These are phyloP conservation scores for Casuarina glauca DNA, from an alignment of 306 rosid genomes.

Conservation along the genomic window DNA sequence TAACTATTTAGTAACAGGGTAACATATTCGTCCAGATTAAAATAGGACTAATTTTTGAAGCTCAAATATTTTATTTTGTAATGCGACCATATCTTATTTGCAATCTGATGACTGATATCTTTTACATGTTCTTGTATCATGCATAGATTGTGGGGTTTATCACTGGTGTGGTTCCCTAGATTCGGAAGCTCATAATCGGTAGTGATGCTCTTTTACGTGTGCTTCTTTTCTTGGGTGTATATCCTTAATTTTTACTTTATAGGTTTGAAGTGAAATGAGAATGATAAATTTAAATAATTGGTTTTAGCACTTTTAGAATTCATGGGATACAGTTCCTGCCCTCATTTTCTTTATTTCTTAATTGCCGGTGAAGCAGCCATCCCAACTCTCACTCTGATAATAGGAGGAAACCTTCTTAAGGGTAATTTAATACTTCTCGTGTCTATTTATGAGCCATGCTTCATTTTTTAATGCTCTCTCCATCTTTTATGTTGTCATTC, in stretches of 20 bases:
- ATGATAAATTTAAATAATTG: background rate
- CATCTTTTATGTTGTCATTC: constrained; percentile 10
- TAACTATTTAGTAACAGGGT: background rate
- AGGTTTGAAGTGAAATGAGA: background rate
- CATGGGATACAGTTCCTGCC: background rate
- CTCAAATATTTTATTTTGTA: background rate
- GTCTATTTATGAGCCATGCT: background rate
- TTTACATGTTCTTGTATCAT: background rate
- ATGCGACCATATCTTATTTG: background rate
- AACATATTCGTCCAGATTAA: background rate
- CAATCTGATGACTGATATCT: background rate
- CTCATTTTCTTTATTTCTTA: constrained; percentile 2
- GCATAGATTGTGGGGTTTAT: constrained; percentile 61
- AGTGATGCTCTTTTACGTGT: constrained; percentile 69
- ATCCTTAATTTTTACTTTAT: constrained; percentile 11
- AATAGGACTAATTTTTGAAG: no score
- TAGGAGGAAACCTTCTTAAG: constrained; percentile 82
- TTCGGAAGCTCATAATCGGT: constrained; percentile 54
- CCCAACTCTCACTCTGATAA: constrained; percentile 65
- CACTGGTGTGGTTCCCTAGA: constrained; percentile 54
- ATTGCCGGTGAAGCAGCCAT: constrained; percentile 66
- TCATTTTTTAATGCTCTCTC: background rate
- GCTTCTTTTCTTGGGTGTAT: constrained; percentile 61
- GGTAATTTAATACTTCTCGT: constrained; percentile 36
- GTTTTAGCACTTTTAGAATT: background rate